Conservation (phyloP, 2,329 filamentous ascomycete species). For the Neonectria faginata region DNA sequence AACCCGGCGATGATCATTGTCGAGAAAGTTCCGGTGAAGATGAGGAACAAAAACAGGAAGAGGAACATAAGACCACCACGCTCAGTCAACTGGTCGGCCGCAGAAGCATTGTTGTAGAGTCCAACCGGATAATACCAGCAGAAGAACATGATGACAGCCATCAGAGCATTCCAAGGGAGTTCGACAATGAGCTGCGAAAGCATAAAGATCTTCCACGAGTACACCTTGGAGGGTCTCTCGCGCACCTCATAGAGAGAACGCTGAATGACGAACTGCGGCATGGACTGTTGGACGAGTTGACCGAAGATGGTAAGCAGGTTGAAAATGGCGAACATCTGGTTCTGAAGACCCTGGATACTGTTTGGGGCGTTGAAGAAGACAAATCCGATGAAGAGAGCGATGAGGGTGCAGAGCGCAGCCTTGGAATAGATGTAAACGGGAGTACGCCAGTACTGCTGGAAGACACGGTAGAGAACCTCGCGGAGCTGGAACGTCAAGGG, state of each 20-base stretch:
- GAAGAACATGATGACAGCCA: slow-evolving; percentile 81
- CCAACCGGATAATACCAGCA: slow-evolving; percentile 90
- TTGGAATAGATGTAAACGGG: slow-evolving; percentile 92
- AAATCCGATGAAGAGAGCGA: slow-evolving; percentile 83
- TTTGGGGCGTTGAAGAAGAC: slow-evolving; percentile 80
- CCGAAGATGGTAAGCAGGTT: slow-evolving; percentile 86
- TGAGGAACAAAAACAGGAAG: slow-evolving; percentile 77
- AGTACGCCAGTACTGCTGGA: slow-evolving; percentile 92
- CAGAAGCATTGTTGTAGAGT: slow-evolving; percentile 75
- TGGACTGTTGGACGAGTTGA: slow-evolving; percentile 81
- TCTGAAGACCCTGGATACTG: slow-evolving; percentile 82
- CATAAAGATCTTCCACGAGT: slow-evolving; percentile 89
- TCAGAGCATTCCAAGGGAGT: slow-evolving; percentile 84
- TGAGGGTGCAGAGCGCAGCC: slow-evolving; percentile 71
- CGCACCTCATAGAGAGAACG: slow-evolving; percentile 86
- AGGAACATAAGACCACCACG: slow-evolving; percentile 85
- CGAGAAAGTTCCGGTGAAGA: slow-evolving; percentile 86
- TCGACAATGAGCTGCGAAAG: slow-evolving; percentile 86
- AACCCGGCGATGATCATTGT: slow-evolving; percentile 79
- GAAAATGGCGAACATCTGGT: slow-evolving; percentile 89
- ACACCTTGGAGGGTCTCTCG: slow-evolving; percentile 85
- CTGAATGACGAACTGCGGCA: slow-evolving; percentile 88
- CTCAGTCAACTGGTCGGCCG: slow-evolving; percentile 70
- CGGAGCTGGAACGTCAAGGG: slow-evolving; percentile 75
- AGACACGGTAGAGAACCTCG: slow-evolving; percentile 78